phyloP scores from a whole-genome alignment of 108 stramenopile species.

The Aurantiochytrium sp. region DNA sequence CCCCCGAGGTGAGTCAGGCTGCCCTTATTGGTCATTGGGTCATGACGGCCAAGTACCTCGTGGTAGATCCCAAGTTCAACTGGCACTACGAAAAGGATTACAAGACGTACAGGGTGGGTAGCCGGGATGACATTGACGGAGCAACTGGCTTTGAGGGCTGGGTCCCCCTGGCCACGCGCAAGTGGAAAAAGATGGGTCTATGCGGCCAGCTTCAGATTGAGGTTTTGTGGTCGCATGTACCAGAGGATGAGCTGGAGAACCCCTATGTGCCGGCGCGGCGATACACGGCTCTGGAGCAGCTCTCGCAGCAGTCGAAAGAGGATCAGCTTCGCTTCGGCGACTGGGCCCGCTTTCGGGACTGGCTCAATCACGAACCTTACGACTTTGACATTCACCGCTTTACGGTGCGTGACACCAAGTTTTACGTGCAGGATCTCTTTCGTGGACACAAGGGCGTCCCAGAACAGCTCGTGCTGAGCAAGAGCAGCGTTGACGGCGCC shows the following conservation, averaged over 20 bases:
- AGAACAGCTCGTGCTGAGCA: not conserved
- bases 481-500: not conserved
- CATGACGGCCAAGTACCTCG: not conserved
- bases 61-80: not conserved
- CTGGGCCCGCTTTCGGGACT: constrained; percentile 3
- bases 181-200: constrained; percentile 9
- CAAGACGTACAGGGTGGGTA: not conserved
- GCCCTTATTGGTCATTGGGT: not conserved
- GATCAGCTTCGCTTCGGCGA: constrained; percentile 15
- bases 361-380: constrained; percentile 6
- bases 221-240: not conserved
- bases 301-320: constrained; percentile 1
- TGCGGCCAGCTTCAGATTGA: not conserved
- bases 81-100: constrained; percentile 12
- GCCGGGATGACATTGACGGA: not conserved
- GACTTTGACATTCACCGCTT: not conserved
- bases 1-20: not conserved
- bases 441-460: not conserved
- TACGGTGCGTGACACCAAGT: not conserved
- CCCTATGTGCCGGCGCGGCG: not conserved
- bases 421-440: constrained; percentile 1
- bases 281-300: constrained; percentile 3
- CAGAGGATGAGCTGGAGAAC: not conserved
- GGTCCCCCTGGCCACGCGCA: not conserved
- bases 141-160: not conserved